These are phyloP conservation scores for Cryptococcus sp. DNA, from an alignment of 1,284 basidiomycete genomes.

Conservation along the genomic window DNA sequence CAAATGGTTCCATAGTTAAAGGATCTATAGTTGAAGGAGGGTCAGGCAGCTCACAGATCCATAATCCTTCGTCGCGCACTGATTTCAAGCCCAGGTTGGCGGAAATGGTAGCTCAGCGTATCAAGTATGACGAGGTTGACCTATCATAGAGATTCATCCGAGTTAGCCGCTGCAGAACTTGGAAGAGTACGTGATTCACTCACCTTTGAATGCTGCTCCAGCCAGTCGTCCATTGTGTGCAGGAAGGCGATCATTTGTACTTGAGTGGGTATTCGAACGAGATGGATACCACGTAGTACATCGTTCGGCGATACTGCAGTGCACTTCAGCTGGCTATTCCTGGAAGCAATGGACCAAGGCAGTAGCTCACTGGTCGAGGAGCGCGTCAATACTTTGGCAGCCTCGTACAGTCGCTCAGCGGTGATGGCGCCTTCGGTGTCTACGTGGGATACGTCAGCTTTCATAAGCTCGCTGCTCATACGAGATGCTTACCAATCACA, in stretches of 20 bases:
- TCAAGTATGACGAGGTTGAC: conserved; percentile 50
- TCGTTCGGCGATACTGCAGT: conserved; percentile 10
- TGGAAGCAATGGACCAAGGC: not conserved
- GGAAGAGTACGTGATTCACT: not conserved
- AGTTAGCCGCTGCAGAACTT: not conserved
- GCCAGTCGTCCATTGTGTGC: conserved; percentile 47
- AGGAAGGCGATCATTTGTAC: conserved; percentile 49
- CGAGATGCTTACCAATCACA: conserved; percentile 39
- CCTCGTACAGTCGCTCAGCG: conserved; percentile 30
- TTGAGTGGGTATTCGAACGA: conserved; percentile 47
- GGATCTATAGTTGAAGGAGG: not conserved
- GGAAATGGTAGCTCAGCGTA: conserved; percentile 50
- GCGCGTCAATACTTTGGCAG: conserved; percentile 21
- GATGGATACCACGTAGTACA: conserved; percentile 42
- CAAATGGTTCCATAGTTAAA: not conserved
- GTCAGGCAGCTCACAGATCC: conserved; percentile 38
- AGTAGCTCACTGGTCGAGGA: conserved; percentile 4
- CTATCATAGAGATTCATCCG: conserved; percentile 21
- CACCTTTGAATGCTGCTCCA: conserved; percentile 44
- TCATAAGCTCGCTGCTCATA: not conserved
- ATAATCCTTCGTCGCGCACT: conserved; percentile 35
- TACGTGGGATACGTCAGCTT: conserved; percentile 9
- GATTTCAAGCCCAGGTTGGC: conserved; percentile 46
- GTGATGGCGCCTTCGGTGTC: conserved; percentile 51
- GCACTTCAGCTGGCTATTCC: not conserved